Evolutionary conservation across 164 flowering plant genomes (phyloP).

Genomic region (Tinospora cordifolia): DNA sequence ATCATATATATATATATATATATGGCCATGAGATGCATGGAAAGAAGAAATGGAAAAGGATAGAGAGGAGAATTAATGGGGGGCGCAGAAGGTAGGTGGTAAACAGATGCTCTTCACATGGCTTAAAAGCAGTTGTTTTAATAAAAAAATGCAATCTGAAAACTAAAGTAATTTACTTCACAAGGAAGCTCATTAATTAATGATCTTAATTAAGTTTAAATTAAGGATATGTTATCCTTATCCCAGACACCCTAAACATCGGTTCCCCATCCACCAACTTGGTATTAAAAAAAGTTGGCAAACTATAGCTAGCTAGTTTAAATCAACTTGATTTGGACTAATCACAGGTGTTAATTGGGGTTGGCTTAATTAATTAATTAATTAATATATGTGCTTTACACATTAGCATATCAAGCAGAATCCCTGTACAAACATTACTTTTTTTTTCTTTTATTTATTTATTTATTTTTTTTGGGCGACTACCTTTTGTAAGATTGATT

Average conservation of each 20-base stretch:
- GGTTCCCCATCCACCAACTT: slow-evolving; percentile 3
- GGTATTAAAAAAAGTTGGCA: not conserved
- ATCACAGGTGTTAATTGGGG: not conserved
- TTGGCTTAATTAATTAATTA: not conserved
- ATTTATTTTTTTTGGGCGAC: too few species aligned
- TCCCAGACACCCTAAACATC: slow-evolving; percentile 5
- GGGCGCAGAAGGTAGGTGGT: too few species aligned
- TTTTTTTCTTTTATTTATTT: not conserved
- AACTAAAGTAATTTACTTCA: too few species aligned
- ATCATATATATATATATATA: too few species aligned
- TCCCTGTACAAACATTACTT: slow-evolving; percentile 1
- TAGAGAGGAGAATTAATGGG: too few species aligned
- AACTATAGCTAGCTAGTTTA: not conserved
- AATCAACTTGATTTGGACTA: not conserved
- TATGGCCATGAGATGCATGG: too few species aligned
- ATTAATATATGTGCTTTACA: not conserved
- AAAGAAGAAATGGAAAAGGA: too few species aligned
- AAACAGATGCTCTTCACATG: not conserved
- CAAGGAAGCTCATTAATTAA: not conserved
- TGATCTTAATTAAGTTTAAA: not conserved
- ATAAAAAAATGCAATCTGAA: not conserved
- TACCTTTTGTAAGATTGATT: not conserved
- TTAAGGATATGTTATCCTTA: slow-evolving; percentile 6
- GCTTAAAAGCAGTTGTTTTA: not conserved
- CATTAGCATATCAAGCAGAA: not conserved